A percentile compares a stretch with the other conserved stretches of the same genome.
phyloP scores from a whole-genome alignment of 2,329 filamentous ascomycete species.

The Fusarium hainanense region DNA sequence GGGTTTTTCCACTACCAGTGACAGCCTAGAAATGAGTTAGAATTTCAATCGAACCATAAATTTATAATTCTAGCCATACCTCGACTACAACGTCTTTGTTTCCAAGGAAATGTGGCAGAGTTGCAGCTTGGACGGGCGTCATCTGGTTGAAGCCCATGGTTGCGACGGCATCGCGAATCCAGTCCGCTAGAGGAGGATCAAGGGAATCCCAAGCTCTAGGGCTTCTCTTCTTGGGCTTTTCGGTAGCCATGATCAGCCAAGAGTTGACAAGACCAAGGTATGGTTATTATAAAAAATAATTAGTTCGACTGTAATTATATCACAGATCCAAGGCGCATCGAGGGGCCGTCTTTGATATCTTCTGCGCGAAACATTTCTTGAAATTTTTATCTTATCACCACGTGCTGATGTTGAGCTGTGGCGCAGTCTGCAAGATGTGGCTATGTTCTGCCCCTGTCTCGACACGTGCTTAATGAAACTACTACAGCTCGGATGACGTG shows the following conservation, averaged over 20 bases:
- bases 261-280: neutral
- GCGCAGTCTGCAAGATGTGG: slow-evolving; percentile 11
- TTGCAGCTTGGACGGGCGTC: slow-evolving; percentile 94
- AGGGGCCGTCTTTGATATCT: slow-evolving; percentile 29
- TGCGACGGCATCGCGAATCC: slow-evolving; percentile 85
- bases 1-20: slow-evolving; percentile 90
- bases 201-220: slow-evolving; percentile 59
- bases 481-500: slow-evolving; percentile 21
- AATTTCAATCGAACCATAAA: neutral
- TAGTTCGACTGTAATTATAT: slow-evolving; percentile 6
- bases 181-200: slow-evolving; percentile 62
- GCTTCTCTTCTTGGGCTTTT: slow-evolving; percentile 57
- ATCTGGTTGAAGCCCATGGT: slow-evolving; percentile 88
- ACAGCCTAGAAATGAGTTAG: slow-evolving; percentile 68
- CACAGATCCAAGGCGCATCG: slow-evolving; percentile 26
- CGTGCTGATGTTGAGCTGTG: slow-evolving; percentile 39
- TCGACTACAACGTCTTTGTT: slow-evolving; percentile 95
- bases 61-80: slow-evolving; percentile 51
- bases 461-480: slow-evolving; percentile 18
- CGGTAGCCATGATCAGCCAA: slow-evolving; percentile 47
- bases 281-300: neutral
- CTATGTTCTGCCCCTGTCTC: neutral
- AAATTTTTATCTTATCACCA: slow-evolving; percentile 50
- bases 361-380: slow-evolving; percentile 46
- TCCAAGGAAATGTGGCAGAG: slow-evolving; percentile 86